Evolutionary conservation across 306 rosid species (phyloP).

Genomic region (Prunus mongolica): DNA sequence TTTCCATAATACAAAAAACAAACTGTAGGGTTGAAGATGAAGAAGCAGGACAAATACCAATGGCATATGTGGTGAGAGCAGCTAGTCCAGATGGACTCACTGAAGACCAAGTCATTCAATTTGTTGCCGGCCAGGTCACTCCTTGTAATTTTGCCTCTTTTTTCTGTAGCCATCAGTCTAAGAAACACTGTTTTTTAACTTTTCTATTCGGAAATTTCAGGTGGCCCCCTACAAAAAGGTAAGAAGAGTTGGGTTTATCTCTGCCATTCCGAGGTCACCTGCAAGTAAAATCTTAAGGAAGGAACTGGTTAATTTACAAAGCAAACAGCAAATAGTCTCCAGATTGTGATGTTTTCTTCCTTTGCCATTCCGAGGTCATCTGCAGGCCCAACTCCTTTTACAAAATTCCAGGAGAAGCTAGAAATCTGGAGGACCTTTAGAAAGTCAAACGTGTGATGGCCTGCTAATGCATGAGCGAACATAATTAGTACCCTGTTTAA

Average conservation of each 20-base stretch:
- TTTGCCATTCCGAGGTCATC: neutral
- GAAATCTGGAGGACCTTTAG: neutral
- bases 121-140: conserved; percentile 69
- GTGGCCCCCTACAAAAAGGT: conserved; percentile 92
- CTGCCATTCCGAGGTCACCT: conserved; percentile 69
- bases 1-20: neutral
- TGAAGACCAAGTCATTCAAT: conserved; percentile 72
- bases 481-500: neutral
- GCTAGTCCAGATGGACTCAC: conserved; percentile 41
- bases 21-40: conserved; percentile 69
- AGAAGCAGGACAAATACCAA: conserved; percentile 85
- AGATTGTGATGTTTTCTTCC: conserved; percentile 40
- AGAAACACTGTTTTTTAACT: neutral
- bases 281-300: conserved; percentile 94
- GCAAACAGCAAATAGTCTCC: conserved; percentile 41
- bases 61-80: conserved; percentile 78
- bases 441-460: neutral
- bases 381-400: neutral
- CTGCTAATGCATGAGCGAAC: neutral
- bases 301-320: conserved; percentile 54
- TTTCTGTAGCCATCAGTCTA: neutral
- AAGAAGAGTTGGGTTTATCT: conserved; percentile 61
- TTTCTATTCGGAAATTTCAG: conserved; percentile 36
- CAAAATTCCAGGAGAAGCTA: neutral
- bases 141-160: neutral